phyloP scores from a whole-genome alignment of 495 filamentous ascomycete genomes.

The Lepraria neglecta region DNA sequence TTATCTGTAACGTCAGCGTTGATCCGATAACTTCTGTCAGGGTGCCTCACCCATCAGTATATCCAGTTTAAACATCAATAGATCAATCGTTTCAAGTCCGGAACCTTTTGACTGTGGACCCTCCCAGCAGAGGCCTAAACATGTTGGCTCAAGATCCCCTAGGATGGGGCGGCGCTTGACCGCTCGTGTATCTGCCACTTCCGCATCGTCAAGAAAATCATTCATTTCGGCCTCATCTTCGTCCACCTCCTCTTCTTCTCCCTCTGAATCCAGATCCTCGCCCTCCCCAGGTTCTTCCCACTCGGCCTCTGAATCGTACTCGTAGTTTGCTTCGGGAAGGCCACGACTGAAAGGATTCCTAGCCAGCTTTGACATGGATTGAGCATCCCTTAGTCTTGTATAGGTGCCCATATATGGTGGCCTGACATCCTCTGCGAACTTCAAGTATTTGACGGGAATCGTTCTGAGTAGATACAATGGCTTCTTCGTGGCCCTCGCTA shows the following conservation, averaged over 20 bases:
- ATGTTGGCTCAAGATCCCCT: slow-evolving; percentile 67
- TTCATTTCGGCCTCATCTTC: slow-evolving; percentile 52
- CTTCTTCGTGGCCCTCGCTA: slow-evolving; percentile 25
- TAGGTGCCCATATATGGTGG: slow-evolving; percentile 87
- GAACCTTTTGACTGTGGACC: slow-evolving; percentile 41
- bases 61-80: slow-evolving; percentile 59
- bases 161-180: slow-evolving; percentile 46
- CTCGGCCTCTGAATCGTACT: slow-evolving; percentile 94
- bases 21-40: not conserved
- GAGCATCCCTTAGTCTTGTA: slow-evolving; percentile 49
- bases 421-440: slow-evolving; percentile 80
- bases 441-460: slow-evolving; percentile 69
- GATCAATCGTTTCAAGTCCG: slow-evolving; percentile 32
- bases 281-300: slow-evolving; percentile 83
- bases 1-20: slow-evolving; percentile 33
- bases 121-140: slow-evolving; percentile 78
- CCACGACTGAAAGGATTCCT: slow-evolving; percentile 60
- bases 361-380: slow-evolving; percentile 51
- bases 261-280: slow-evolving; percentile 68
- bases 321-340: slow-evolving; percentile 72
- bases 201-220: slow-evolving; percentile 49
- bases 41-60: slow-evolving; percentile 57
- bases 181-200: slow-evolving; percentile 29
- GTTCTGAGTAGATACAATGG: slow-evolving; percentile 51
- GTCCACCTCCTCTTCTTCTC: slow-evolving; percentile 67